A percentile compares a stretch with the other conserved stretches of the same genome.
These are phyloP conservation scores for Sicyos edulis DNA, from an alignment of 306 rosid genomes.

Conservation along the genomic window DNA sequence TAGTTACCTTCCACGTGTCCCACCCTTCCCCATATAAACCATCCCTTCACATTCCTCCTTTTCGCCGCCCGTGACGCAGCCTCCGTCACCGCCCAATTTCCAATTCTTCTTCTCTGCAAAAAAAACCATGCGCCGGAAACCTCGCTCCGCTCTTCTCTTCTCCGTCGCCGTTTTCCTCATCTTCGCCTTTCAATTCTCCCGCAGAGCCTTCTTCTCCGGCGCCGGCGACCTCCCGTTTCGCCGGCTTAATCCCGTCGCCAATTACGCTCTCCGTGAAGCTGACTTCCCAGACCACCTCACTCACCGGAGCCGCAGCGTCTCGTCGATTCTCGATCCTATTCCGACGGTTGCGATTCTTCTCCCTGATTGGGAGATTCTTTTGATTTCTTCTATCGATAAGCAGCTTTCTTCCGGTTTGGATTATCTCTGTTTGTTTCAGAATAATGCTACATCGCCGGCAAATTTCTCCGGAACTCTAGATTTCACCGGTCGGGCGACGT, in stretches of 20 bases:
- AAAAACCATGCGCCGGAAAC: conserved; percentile 37
- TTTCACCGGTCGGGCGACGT: conserved; percentile 29
- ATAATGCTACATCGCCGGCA: conserved; percentile 34
- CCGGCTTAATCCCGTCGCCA: not conserved
- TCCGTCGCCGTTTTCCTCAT: conserved; percentile 25
- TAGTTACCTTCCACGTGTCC: not conserved
- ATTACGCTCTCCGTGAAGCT: not conserved
- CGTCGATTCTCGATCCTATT: conserved; percentile 27
- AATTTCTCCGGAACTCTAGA: conserved; percentile 33
- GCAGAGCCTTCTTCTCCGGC: conserved; percentile 23
- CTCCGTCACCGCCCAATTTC: not conserved
- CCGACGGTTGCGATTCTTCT: conserved; percentile 42
- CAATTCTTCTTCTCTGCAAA: not conserved
- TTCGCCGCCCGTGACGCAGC: conserved; percentile 3
- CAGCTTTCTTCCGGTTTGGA: conserved; percentile 13
- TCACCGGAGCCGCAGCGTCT: conserved; percentile 34
- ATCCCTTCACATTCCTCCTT: not conserved
- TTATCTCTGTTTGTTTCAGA: conserved; percentile 41
- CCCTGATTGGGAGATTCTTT: conserved; percentile 63
- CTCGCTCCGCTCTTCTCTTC: conserved; percentile 31
- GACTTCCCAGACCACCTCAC: not conserved
- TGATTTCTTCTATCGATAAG: conserved; percentile 29
- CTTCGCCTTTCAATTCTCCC: conserved; percentile 35
- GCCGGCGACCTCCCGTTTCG: not conserved
- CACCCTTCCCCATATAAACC: not conserved